Conservation (phyloP, 2,329 filamentous ascomycete genomes). For the Rhynchosporium secalis region DNA sequence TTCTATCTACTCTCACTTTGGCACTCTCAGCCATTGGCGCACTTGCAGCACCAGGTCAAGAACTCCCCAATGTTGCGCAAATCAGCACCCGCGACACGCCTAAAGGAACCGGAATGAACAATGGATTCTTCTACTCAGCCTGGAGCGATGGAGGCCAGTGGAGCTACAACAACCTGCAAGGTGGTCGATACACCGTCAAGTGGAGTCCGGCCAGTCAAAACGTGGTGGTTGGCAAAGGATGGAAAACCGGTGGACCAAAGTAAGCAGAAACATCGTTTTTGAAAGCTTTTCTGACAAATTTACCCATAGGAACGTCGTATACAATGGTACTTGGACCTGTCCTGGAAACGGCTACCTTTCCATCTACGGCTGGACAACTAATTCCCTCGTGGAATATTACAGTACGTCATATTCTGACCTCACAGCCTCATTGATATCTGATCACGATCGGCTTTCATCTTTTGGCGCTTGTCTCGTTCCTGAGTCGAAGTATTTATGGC, state of each 20-base stretch:
- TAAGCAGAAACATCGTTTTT: conserved; percentile 14
- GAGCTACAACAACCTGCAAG: conserved; percentile 55
- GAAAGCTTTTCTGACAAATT: background rate
- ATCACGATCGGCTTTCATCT: no score
- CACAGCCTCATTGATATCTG: no score
- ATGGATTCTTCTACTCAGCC: conserved; percentile 58
- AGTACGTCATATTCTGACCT: conserved; percentile 23
- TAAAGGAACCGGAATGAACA: conserved; percentile 52
- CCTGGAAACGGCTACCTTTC: conserved; percentile 51
- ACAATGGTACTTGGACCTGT: conserved; percentile 44
- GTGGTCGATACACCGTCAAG: conserved; percentile 50
- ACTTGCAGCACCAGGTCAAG: conserved; percentile 19
- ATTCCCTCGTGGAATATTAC: conserved; percentile 45
- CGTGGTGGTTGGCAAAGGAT: conserved; percentile 53
- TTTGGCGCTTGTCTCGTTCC: no score
- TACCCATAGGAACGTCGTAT: conserved; percentile 42
- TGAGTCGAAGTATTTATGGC: no score
- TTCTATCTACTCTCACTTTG: conserved; percentile 26
- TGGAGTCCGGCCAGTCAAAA: conserved; percentile 48
- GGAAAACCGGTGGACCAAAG: conserved; percentile 44
- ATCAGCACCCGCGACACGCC: conserved; percentile 34
- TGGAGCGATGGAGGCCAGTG: conserved; percentile 54
- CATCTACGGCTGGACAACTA: conserved; percentile 54
- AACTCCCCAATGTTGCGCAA: background rate
- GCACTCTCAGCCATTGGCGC: conserved; percentile 19